phyloP scores from a whole-genome alignment of 768 basidiomycete genomes.

The Phlebiopsis gigantea region DNA sequence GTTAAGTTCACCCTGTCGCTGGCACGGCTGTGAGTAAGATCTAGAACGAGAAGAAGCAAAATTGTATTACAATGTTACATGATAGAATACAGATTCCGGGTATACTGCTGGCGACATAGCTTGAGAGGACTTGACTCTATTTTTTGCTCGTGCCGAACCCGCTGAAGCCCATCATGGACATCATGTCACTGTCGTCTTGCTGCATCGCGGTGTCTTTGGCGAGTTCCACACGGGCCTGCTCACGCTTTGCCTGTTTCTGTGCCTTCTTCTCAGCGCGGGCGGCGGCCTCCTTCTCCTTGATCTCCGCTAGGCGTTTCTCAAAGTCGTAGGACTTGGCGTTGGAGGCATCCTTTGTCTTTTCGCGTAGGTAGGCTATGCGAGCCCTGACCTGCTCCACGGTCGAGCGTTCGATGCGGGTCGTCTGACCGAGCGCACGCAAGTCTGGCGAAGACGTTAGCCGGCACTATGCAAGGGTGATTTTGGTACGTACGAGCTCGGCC shows the following conservation, averaged over 20 bases:
- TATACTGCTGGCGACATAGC: background rate
- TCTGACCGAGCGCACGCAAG: conserved; percentile 90
- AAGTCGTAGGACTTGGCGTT: conserved; percentile 93
- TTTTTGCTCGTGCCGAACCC: conserved; percentile 88
- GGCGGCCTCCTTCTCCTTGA: conserved; percentile 66
- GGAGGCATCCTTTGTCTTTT: conserved; percentile 79
- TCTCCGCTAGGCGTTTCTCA: conserved; percentile 78
- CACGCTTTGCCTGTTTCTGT: conserved; percentile 73
- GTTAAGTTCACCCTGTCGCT: conserved; percentile 70
- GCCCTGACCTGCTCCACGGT: conserved; percentile 90
- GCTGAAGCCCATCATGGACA: conserved; percentile 84
- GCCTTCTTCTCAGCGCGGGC: conserved; percentile 71
- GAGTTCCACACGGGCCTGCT: conserved; percentile 63
- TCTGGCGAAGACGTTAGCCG: conserved; percentile 42
- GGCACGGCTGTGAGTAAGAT: conserved; percentile 40
- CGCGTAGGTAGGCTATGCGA: conserved; percentile 82
- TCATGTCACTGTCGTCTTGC: conserved; percentile 61
- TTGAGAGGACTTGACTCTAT: conserved; percentile 28
- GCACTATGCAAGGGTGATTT: conserved; percentile 7
- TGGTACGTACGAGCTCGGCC: conserved; percentile 67
- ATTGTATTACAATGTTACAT: conserved; percentile 27
- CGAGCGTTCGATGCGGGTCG: conserved; percentile 85
- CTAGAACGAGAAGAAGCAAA: conserved; percentile 15
- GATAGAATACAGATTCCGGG: conserved; percentile 21
- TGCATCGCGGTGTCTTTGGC: conserved; percentile 41